A percentile compares a stretch with the other conserved stretches of the same genome.
These are phyloP conservation scores for Vitis cinerea DNA, from an alignment of 164 flowering plant species.

Conservation along the genomic window DNA sequence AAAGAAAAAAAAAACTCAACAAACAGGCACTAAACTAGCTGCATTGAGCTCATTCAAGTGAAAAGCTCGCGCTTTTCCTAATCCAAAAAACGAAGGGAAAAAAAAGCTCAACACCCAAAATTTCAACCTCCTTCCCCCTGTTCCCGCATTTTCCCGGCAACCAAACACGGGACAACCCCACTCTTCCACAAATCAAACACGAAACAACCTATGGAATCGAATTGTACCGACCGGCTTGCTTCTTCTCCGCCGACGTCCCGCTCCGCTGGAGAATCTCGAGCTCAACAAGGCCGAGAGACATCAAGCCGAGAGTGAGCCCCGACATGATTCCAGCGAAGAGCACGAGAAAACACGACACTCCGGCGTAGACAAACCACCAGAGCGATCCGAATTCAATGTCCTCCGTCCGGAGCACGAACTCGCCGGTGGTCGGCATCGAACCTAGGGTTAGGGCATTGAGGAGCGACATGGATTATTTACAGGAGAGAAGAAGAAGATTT, in stretches of 20 bases:
- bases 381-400: conserved; percentile 42
- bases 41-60: too few species aligned
- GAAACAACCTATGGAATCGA: too few species aligned
- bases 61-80: too few species aligned
- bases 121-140: too few species aligned
- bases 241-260: conserved; percentile 55
- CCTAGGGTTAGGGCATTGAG: conserved; percentile 12
- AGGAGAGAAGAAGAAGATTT: too few species aligned
- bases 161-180: too few species aligned
- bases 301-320: conserved; percentile 65
- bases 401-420: conserved; percentile 16
- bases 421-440: conserved; percentile 6
- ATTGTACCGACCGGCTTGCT: conserved; percentile 52
- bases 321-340: conserved; percentile 72
- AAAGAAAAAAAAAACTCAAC: too few species aligned
- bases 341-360: conserved; percentile 19
- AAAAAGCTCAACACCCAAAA: too few species aligned
- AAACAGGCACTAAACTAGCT: too few species aligned
- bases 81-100: too few species aligned
- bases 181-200: too few species aligned
- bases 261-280: conserved; percentile 69
- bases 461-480: not conserved
- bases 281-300: conserved; percentile 72
- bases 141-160: too few species aligned
- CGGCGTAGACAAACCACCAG: conserved; percentile 35